Conservation (phyloP, 176 grass and related monocot species). For the Miscanthus lutarioriparius region DNA sequence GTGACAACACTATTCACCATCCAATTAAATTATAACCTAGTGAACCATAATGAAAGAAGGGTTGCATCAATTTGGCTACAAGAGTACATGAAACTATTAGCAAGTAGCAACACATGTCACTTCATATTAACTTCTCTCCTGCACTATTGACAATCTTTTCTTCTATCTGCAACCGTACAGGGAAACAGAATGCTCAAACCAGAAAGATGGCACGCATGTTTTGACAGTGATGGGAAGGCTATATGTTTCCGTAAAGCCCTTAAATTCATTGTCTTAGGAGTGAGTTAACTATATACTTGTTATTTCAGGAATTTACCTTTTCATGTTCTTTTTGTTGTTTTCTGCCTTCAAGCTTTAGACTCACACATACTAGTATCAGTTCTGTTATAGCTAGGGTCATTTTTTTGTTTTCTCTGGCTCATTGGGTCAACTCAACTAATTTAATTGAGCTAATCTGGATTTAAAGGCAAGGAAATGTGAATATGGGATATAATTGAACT, state of each 20-base stretch:
- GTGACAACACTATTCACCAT: background rate
- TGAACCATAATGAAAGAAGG: background rate
- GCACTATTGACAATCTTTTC: background rate
- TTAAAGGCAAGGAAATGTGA: background rate
- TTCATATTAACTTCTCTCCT: conserved; percentile 2
- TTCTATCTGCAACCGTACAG: conserved; percentile 39
- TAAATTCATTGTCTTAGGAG: conserved; percentile 89
- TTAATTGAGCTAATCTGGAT: background rate
- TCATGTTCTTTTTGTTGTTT: conserved; percentile 19
- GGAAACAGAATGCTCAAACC: conserved; percentile 84
- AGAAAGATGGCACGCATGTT: conserved; percentile 85
- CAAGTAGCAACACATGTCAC: background rate
- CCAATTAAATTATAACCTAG: background rate
- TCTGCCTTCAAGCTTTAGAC: background rate
- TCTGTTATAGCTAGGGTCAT: background rate
- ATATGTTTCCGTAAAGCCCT: conserved; percentile 83
- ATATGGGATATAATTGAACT: background rate
- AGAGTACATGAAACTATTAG: conserved; percentile 19
- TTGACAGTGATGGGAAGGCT: conserved; percentile 75
- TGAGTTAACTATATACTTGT: conserved; percentile 45
- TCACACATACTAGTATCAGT: background rate
- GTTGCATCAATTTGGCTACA: background rate
- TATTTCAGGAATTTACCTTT: background rate
- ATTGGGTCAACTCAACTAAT: background rate
- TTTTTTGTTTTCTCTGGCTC: background rate